These are phyloP conservation scores for Hypoxylon sp. DNA, from an alignment of 2,329 filamentous ascomycete species.

Conservation along the genomic window DNA sequence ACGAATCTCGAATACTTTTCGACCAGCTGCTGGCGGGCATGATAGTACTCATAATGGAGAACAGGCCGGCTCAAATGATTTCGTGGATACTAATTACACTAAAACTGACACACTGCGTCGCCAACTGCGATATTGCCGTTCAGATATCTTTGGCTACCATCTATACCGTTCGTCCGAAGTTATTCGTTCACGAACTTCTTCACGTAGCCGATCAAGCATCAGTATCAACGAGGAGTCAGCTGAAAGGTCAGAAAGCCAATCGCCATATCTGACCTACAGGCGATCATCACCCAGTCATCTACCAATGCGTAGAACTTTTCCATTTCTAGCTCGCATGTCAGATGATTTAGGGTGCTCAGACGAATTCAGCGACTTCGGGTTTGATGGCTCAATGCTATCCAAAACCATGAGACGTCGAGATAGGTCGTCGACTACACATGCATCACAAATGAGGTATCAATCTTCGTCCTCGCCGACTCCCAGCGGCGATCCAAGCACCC, in stretches of 20 bases:
- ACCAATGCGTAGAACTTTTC: slow-evolving; percentile 37
- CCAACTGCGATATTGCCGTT: slow-evolving; percentile 29
- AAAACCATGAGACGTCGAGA: slow-evolving; percentile 36
- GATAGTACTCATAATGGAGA: slow-evolving; percentile 31
- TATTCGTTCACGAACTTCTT: slow-evolving; percentile 35
- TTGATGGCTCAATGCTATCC: slow-evolving; percentile 47
- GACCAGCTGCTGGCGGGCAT: slow-evolving; percentile 46
- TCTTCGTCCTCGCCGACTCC: slow-evolving; percentile 16
- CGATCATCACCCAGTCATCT: slow-evolving; percentile 16
- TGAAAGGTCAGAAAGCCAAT: slow-evolving; percentile 19
- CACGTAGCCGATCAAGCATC: slow-evolving; percentile 28
- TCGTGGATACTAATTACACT: slow-evolving; percentile 4
- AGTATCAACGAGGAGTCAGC: slow-evolving; percentile 36
- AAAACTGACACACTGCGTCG: slow-evolving; percentile 14
- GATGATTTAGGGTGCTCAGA: slow-evolving; percentile 30
- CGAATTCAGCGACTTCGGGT: slow-evolving; percentile 45
- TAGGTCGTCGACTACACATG: slow-evolving; percentile 8
- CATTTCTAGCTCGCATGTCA: slow-evolving; percentile 40
- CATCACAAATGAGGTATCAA: neutral
- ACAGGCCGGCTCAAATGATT: slow-evolving; percentile 19
- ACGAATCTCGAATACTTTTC: slow-evolving; percentile 52
- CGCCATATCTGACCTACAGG: slow-evolving; percentile 17
- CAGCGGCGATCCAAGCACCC: slow-evolving; percentile 36
- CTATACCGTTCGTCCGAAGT: slow-evolving; percentile 40
- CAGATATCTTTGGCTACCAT: slow-evolving; percentile 47